Percentiles rank a stretch among this genome's conserved stretches.
Conservation (phyloP, 257 asterid genomes). For the Capsicum pubescens region DNA sequence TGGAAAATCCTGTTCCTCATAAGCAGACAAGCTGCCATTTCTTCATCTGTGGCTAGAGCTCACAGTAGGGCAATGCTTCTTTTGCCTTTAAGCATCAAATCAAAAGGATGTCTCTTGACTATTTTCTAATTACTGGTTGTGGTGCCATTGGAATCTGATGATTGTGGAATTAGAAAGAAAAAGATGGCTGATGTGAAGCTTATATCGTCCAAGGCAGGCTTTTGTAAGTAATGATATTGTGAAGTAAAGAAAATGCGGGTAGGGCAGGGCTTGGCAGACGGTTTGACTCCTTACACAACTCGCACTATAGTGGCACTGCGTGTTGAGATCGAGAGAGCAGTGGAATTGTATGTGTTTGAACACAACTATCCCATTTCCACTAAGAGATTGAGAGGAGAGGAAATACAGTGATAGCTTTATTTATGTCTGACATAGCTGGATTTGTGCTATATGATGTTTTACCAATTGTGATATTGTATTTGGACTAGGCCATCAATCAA, state of each 20-base stretch:
- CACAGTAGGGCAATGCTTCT: not conserved
- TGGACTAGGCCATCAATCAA: not conserved
- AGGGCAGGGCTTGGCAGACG: not conserved
- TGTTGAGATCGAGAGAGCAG: not conserved
- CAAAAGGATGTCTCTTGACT: not conserved
- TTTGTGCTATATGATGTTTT: not conserved
- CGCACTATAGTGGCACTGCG: not conserved
- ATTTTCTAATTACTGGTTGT: not conserved
- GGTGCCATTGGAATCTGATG: constrained; percentile 15
- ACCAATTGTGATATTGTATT: not conserved
- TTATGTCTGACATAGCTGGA: not conserved
- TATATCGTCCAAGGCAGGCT: not conserved
- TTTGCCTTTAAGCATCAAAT: constrained; percentile 2
- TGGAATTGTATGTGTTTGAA: not conserved
- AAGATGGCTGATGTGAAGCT: not conserved
- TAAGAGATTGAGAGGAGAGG: constrained; percentile 1
- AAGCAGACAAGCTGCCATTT: constrained; percentile 41
- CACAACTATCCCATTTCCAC: not conserved
- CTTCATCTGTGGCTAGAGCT: constrained; percentile 48
- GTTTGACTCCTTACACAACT: not conserved
- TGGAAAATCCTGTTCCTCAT: constrained; percentile 22
- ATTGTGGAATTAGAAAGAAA: not conserved
- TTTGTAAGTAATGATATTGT: not conserved
- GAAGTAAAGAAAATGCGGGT: constrained; percentile 5
- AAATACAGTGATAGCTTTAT: not conserved